Base-by-base conservation (phyloP, 192 early-diverging fungal genomes). In the Entomortierella parvispora region DNA sequence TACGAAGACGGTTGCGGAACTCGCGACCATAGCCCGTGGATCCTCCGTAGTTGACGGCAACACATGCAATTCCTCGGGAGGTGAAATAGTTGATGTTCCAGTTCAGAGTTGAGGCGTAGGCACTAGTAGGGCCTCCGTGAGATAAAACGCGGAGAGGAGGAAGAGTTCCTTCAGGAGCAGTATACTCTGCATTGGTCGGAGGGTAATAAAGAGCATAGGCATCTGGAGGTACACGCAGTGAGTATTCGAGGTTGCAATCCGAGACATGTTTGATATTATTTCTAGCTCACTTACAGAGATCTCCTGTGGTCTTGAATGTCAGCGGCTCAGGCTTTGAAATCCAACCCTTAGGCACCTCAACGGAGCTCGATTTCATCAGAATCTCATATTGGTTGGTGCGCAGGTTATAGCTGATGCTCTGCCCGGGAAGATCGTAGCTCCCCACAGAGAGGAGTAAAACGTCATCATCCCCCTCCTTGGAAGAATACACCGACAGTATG, bases 21-120 rank as follows among this genome's bases (percentile, higher is more conserved):
- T 84, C 91, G 15, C 90, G 83, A 3, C 93, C 93, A 74, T 91
- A 92, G 22, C 87, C 90, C 2, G 87, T 86, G 1, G 90, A 91
- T 2, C 93, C 93, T 49, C 93, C 92, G 61, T 94, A 94, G 75
- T 94, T 92, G 64, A 92, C 86, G 53, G 93, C 86, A 4, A 83
- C 87, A 31, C 90, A 81, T 0, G 87, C 93, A 57, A 91, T 90
- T 2, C 92, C 93, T 33, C 93, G 89, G 15, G 89, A 87, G 2
- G 92, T 93, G 85, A 90, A 94, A 81, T 85, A 94, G 69, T 90
- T 87, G 56, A 92, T 84, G 29, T 54, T 65, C 52, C 71, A 81
- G 56, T 76, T 72, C 47, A 88, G 81, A 33, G 81, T 68, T 2
- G 83, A 68, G 31, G 51, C 29, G 0, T 78, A 74, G 0, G 79